Evolutionary conservation across 2,329 filamentous ascomycete genomes (phyloP).

Genomic region (Zymoseptoria tritici): DNA sequence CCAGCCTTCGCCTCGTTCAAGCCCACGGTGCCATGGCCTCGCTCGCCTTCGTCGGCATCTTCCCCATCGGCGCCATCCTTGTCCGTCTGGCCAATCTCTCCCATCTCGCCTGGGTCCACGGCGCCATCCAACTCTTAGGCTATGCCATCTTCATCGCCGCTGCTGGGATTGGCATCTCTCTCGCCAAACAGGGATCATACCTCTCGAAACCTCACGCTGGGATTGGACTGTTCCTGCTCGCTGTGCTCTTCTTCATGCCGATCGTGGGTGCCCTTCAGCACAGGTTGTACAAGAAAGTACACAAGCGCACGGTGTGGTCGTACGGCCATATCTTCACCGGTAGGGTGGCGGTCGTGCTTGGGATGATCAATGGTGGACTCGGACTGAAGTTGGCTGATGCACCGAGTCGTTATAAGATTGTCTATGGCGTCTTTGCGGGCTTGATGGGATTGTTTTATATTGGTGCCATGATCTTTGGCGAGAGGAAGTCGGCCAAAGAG

Average conservation of each 20-base stretch:
- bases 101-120: constrained; percentile 39
- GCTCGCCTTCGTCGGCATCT: constrained; percentile 40
- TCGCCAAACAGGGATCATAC: constrained; percentile 36
- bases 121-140: constrained; percentile 41
- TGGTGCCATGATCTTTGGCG: not conserved
- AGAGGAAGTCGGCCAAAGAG: constrained; percentile 4
- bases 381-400: constrained; percentile 5
- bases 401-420: constrained; percentile 9
- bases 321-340: constrained; percentile 5
- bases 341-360: constrained; percentile 1
- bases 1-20: not conserved
- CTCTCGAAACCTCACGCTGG: constrained; percentile 42
- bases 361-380: constrained; percentile 7
- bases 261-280: constrained; percentile 1
- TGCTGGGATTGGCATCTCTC: constrained; percentile 45
- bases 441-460: constrained; percentile 1
- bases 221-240: constrained; percentile 48
- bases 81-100: constrained; percentile 38
- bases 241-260: constrained; percentile 42
- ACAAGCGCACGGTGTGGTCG: constrained; percentile 2
- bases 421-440: constrained; percentile 18
- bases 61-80: constrained; percentile 38
- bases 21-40: constrained; percentile 39
- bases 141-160: constrained; percentile 43
- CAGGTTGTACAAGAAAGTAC: constrained; percentile 1